Conservation (phyloP, 352 stramenopile genomes). For the Phytophthora pinifolia region DNA sequence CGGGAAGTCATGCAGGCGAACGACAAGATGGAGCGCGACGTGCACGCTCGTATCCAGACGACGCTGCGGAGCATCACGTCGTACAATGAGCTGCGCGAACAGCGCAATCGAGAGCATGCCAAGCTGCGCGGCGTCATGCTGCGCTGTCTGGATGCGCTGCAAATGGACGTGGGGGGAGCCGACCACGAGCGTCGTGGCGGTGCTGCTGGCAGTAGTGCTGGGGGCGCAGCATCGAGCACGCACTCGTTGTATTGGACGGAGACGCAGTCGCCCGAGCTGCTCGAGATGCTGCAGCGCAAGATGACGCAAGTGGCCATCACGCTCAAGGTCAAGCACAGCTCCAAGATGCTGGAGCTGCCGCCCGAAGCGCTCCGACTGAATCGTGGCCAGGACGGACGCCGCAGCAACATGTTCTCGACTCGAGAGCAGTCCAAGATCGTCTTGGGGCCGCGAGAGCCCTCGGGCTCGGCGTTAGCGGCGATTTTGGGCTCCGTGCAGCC, state of each 20-base stretch:
- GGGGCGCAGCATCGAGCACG: background rate
- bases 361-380: constrained; percentile 27
- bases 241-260: constrained; percentile 51
- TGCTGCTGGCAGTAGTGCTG: background rate
- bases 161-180: constrained; percentile 23
- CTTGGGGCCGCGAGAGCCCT: constrained; percentile 50
- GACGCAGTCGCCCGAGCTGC: constrained; percentile 39
- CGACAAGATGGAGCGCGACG: constrained; percentile 34
- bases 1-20: constrained; percentile 36
- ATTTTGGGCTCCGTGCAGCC: constrained; percentile 53
- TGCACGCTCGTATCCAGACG: constrained; percentile 34
- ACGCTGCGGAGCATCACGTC: constrained; percentile 32
- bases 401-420: constrained; percentile 59
- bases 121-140: constrained; percentile 56
- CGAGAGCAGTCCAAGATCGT: constrained; percentile 57
- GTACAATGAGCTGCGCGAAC: constrained; percentile 56
- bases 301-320: constrained; percentile 64
- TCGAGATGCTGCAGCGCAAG: constrained; percentile 66
- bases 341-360: constrained; percentile 25
- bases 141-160: constrained; percentile 61
- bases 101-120: constrained; percentile 50
- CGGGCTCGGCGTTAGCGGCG: constrained; percentile 42
- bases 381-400: constrained; percentile 24
- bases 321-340: constrained; percentile 54
- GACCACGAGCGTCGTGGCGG: constrained; percentile 1